These are phyloP conservation scores for Botrytis fragariae DNA, from an alignment of 2,329 filamentous ascomycete species.

Conservation along the genomic window DNA sequence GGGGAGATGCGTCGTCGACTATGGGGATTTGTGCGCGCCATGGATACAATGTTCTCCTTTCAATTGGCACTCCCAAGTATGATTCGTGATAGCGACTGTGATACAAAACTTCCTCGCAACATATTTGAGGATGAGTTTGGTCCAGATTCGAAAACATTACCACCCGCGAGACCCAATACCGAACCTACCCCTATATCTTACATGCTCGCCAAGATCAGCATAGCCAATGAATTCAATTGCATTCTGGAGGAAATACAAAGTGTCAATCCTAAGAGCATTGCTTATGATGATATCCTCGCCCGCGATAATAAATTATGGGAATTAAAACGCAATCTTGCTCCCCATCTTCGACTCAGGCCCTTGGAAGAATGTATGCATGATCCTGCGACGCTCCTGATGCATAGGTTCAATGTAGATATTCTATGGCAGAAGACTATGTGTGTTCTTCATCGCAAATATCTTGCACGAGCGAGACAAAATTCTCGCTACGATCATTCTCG, in stretches of 20 bases:
- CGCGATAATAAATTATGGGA: slow-evolving; percentile 61
- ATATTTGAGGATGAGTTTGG: slow-evolving; percentile 79
- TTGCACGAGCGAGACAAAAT: slow-evolving; percentile 74
- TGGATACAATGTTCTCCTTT: slow-evolving; percentile 75
- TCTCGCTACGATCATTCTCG: slow-evolving; percentile 81
- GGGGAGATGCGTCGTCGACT: slow-evolving; percentile 71
- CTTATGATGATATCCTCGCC: slow-evolving; percentile 64
- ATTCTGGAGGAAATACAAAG: slow-evolving; percentile 65
- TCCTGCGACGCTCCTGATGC: slow-evolving; percentile 80
- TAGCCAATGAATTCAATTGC: slow-evolving; percentile 67
- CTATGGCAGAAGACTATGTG: slow-evolving; percentile 87
- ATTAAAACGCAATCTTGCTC: slow-evolving; percentile 66
- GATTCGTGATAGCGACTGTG: slow-evolving; percentile 71
- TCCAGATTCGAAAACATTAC: slow-evolving; percentile 64
- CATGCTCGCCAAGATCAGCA: slow-evolving; percentile 66
- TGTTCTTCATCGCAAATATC: slow-evolving; percentile 83
- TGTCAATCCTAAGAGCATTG: slow-evolving; percentile 50
- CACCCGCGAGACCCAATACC: slow-evolving; percentile 62
- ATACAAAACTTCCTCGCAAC: slow-evolving; percentile 72
- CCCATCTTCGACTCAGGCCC: slow-evolving; percentile 72
- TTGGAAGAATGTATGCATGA: slow-evolving; percentile 74
- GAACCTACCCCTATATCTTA: slow-evolving; percentile 77
- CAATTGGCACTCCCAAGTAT: slow-evolving; percentile 62
- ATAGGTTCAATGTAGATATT: slow-evolving; percentile 79
- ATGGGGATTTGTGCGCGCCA: slow-evolving; percentile 70